These are phyloP conservation scores for Vitis rupestris DNA, from an alignment of 164 flowering plant genomes.

Conservation along the genomic window DNA sequence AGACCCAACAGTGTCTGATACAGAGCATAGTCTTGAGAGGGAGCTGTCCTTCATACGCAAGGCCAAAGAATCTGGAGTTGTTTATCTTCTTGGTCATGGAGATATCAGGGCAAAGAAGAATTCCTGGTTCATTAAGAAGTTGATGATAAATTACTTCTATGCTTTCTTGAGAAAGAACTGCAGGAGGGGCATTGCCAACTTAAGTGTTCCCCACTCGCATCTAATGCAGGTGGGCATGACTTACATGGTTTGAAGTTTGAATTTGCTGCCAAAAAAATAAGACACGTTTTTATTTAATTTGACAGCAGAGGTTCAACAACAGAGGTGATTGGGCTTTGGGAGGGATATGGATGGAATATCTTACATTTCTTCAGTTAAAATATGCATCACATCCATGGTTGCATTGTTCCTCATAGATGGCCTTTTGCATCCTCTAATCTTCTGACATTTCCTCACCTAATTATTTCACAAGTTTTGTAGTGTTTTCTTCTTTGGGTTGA, in stretches of 20 bases:
- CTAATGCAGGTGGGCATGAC: constrained; percentile 97
- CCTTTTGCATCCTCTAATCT: neutral
- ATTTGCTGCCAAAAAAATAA: neutral
- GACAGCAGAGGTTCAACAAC: neutral
- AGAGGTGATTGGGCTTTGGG: neutral
- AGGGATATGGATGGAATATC: neutral
- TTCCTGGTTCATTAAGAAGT: constrained; percentile 95
- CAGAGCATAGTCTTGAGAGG: constrained; percentile 84
- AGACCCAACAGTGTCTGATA: constrained; percentile 40
- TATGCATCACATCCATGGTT: neutral
- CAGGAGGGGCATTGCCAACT: constrained; percentile 84
- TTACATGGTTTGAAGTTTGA: constrained; percentile 75
- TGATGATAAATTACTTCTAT: constrained; percentile 86
- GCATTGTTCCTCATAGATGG: neutral
- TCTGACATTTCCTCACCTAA: neutral
- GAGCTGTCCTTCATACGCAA: constrained; percentile 84
- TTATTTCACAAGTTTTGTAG: constrained; percentile 2
- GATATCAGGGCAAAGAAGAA: constrained; percentile 94
- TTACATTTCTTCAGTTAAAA: neutral
- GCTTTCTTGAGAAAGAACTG: constrained; percentile 93
- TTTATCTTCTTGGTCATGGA: constrained; percentile 96
- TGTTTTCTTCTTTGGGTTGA: neutral
- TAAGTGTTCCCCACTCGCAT: constrained; percentile 88
- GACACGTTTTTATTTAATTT: neutral
- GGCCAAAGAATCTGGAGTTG: constrained; percentile 96